Conservation (phyloP, 2,329 filamentous ascomycete genomes). For the Colletotrichum sp. region DNA sequence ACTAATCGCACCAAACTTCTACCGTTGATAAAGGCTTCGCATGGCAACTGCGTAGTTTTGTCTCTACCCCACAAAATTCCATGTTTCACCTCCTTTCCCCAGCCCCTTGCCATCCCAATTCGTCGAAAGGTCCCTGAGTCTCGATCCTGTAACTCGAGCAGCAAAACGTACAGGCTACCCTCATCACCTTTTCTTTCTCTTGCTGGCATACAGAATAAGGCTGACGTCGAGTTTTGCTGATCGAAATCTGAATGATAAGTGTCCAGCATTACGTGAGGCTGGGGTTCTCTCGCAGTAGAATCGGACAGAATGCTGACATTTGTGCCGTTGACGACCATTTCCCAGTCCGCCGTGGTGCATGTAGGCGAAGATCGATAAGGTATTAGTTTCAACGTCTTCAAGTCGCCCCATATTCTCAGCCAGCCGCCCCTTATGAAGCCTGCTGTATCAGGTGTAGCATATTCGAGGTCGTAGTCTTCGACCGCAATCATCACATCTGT, state of each 20-base stretch:
- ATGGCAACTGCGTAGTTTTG: background rate
- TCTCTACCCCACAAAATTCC: background rate
- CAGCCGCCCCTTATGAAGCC: background rate
- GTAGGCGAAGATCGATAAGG: background rate
- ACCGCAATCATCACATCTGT: background rate
- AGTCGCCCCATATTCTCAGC: background rate
- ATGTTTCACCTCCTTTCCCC: background rate
- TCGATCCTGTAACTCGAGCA: background rate
- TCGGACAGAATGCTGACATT: background rate
- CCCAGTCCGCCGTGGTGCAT: background rate
- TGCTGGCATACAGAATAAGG: background rate
- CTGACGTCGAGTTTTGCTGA: background rate
- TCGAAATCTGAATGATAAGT: background rate
- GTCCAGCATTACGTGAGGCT: background rate
- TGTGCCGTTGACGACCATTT: background rate
- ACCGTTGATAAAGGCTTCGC: background rate
- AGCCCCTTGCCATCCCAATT: background rate
- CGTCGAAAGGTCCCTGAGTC: background rate
- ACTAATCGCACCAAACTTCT: background rate
- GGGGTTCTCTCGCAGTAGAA: background rate
- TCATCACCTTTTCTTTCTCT: background rate
- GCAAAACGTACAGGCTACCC: background rate
- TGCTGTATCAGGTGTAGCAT: background rate
- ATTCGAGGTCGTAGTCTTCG: background rate
- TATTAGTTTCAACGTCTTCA: background rate